Evolutionary conservation across 371 early-diverging fungal species (phyloP).

Genomic region (Lichtheimia ornata): DNA sequence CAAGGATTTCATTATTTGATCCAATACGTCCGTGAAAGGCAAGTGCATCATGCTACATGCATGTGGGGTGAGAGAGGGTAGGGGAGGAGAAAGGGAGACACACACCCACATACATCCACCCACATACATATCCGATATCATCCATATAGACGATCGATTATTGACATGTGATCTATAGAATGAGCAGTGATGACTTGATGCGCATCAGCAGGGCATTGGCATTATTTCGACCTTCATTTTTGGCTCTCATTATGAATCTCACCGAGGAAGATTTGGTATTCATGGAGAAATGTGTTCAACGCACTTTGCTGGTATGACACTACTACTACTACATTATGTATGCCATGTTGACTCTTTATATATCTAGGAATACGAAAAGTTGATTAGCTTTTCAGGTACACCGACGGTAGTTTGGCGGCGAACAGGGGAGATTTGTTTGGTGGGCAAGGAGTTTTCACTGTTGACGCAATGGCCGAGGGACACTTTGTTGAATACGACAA

Average conservation of each 20-base stretch:
- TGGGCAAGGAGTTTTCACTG: constrained; percentile 89
- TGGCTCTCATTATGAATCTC: constrained; percentile 87
- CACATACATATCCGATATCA: too few relatives aligned
- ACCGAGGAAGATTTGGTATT: constrained; percentile 87
- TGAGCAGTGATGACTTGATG: constrained; percentile 83
- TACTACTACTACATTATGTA: neutral
- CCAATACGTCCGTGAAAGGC: constrained; percentile 75
- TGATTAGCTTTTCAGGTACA: constrained; percentile 88
- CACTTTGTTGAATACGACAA: constrained; percentile 66
- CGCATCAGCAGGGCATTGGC: constrained; percentile 85
- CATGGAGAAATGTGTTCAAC: constrained; percentile 88
- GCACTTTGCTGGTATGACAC: constrained; percentile 66
- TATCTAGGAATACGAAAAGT: constrained; percentile 83
- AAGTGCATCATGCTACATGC: constrained; percentile 15
- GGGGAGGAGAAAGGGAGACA: neutral
- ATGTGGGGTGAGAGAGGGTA: neutral
- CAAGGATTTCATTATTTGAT: constrained; percentile 88
- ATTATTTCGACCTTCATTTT: constrained; percentile 85
- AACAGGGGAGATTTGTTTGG: constrained; percentile 88
- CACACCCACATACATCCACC: too few relatives aligned
- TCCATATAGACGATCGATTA: neutral
- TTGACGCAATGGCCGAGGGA: constrained; percentile 86
- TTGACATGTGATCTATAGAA: constrained; percentile 43
- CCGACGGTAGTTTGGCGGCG: constrained; percentile 94
- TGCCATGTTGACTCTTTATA: constrained; percentile 4